Evolutionary conservation across 352 stramenopile genomes (phyloP).

Genomic region (Phytophthora sojae): DNA sequence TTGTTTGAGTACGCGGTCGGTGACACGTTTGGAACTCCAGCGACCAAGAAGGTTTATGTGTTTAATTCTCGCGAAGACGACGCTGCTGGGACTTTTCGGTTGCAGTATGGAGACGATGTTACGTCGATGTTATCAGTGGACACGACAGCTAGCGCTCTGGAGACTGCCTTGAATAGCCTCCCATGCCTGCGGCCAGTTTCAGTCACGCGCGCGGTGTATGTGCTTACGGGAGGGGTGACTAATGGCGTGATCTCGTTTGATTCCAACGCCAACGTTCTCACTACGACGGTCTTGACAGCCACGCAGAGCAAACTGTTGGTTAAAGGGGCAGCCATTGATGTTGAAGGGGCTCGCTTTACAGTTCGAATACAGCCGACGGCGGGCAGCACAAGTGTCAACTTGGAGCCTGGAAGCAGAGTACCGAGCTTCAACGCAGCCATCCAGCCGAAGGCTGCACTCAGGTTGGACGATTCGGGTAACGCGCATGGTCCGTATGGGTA

Average conservation of each 20-base stretch:
- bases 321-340: conserved; percentile 44
- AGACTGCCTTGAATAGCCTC: conserved; percentile 50
- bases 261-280: conserved; percentile 43
- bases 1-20: conserved; percentile 67
- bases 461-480: conserved; percentile 50
- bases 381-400: conserved; percentile 51
- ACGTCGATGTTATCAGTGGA: conserved; percentile 64
- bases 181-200: conserved; percentile 57
- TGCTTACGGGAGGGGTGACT: conserved; percentile 51
- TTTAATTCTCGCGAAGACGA: conserved; percentile 59
- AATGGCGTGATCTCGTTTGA: conserved; percentile 50
- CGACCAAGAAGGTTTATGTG: conserved; percentile 61
- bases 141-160: conserved; percentile 47
- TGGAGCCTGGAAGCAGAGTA: conserved; percentile 47
- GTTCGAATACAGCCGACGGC: conserved; percentile 49
- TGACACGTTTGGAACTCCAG: conserved; percentile 51
- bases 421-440: conserved; percentile 32
- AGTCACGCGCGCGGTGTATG: conserved; percentile 52
- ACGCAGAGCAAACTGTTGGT: conserved; percentile 50
- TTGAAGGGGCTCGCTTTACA: conserved; percentile 42
- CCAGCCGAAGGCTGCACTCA: conserved; percentile 34
- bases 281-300: conserved; percentile 47
- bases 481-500: conserved; percentile 61
- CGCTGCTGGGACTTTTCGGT: conserved; percentile 66
- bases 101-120: conserved; percentile 67